Evolutionary conservation across 2,329 filamentous ascomycete genomes (phyloP).

Genomic region (Apiospora pterosperma): DNA sequence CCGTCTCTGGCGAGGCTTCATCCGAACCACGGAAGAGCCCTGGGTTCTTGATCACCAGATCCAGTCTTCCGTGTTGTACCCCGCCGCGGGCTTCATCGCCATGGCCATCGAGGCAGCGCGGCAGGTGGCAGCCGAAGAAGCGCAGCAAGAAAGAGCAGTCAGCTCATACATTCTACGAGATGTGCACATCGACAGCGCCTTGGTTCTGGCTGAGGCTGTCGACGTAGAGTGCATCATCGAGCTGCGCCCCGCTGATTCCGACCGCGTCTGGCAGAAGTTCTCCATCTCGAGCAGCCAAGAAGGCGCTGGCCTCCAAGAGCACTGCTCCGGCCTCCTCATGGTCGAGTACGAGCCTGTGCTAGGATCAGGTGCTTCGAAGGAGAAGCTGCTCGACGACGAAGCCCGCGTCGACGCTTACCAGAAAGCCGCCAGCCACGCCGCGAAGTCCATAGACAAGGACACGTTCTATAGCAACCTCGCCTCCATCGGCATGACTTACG

Average conservation of each 20-base stretch:
- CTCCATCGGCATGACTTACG: background rate
- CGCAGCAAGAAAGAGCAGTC: background rate
- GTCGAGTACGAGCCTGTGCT: background rate
- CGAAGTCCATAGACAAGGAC: background rate
- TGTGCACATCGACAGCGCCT: background rate
- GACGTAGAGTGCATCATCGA: background rate
- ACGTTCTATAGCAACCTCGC: background rate
- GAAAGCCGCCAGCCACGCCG: background rate
- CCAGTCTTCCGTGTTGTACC: conserved; percentile 47
- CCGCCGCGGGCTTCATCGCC: conserved; percentile 45
- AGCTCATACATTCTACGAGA: background rate
- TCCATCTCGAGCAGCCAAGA: background rate
- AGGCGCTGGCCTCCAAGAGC: background rate
- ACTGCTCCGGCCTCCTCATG: background rate
- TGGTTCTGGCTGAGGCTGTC: background rate
- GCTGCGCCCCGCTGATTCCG: background rate
- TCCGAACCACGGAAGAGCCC: conserved; percentile 45
- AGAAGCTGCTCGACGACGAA: too few relatives aligned
- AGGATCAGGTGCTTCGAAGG: background rate
- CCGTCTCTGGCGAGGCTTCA: conserved; percentile 46
- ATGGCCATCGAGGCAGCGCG: conserved; percentile 37
- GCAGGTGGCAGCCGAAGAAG: background rate
- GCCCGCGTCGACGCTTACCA: background rate
- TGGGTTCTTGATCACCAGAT: conserved; percentile 52
- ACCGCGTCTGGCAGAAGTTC: background rate